These are phyloP conservation scores for Westerdykella ornata DNA, from an alignment of 2,329 filamentous ascomycete genomes.

Conservation along the genomic window DNA sequence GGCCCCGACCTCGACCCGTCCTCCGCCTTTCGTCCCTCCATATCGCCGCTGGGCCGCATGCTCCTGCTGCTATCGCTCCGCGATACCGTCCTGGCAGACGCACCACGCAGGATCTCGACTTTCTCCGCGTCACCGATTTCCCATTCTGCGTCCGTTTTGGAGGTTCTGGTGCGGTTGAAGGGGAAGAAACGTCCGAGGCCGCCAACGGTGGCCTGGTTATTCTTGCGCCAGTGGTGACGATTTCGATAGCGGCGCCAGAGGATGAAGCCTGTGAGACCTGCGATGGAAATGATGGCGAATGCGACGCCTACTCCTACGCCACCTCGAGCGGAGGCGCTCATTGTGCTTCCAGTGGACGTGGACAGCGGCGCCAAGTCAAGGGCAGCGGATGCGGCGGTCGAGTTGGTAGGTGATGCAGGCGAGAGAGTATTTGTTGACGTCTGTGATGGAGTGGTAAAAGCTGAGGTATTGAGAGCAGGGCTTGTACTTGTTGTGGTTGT, in stretches of 20 bases:
- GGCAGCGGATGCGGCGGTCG: background rate
- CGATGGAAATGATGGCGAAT: slow-evolving; percentile 10
- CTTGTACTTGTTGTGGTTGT: slow-evolving; percentile 6
- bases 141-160: slow-evolving; percentile 11
- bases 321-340: slow-evolving; percentile 9
- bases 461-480: slow-evolving; percentile 5
- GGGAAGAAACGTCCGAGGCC: slow-evolving; percentile 5
- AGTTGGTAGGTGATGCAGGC: background rate
- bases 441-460: no score
- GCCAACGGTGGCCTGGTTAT: background rate
- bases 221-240: background rate
- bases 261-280: slow-evolving; percentile 8
- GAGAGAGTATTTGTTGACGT: background rate
- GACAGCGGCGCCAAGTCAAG: slow-evolving; percentile 11
- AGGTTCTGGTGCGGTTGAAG: background rate
- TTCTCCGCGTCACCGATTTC: slow-evolving; percentile 16
- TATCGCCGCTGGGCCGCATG: background rate
- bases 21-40: background rate
- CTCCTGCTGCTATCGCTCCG: slow-evolving; percentile 2
- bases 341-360: slow-evolving; percentile 3
- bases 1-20: background rate
- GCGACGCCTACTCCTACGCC: slow-evolving; percentile 17
- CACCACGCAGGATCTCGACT: slow-evolving; percentile 13
- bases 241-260: slow-evolving; percentile 12
- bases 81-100: slow-evolving; percentile 7